Base-by-base conservation (phyloP, 768 basidiomycete species). In the Coprinopsis sp. region DNA sequence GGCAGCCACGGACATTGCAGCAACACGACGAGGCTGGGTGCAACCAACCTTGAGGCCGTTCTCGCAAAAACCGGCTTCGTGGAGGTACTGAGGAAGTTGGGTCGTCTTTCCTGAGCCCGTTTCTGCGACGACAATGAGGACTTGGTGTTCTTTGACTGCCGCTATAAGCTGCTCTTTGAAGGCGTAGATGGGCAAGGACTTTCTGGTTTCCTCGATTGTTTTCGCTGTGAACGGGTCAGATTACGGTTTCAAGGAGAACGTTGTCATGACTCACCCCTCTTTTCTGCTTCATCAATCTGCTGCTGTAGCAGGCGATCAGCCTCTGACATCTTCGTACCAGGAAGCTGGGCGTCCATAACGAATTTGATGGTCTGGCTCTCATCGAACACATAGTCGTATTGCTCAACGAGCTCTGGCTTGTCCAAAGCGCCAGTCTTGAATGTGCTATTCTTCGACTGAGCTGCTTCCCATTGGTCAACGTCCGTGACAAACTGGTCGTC, bases 31-130 rank as follows among this genome's bases (percentile, higher is more conserved):
- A 25, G 96, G 96, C 65, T 99, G 96, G 0, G 96, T 99, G 59
- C 96, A 99, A 0, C 91, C 92, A 24, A 99, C 75, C 63, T 92
- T 96, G 61, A 79, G 73, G 13, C 96, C 96, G 55, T 79, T 76
- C 7, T 81, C 78, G 3, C 91, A 94, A 67, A 88, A 99, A 6
- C 96, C 96, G 3, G 93, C 94, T 70, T 99, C 96, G 61, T 97
- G 91, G 3, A 99, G 82, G 63, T 97, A 99, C 62, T 99, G 96
- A 0, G 96, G 95, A 3, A 99, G 74, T 63, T 99, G 96, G 0
- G 96, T 99, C 1, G 96, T 99, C 69, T 99, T 99, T 28, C 96
- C 96, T 2, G 96, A 98, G 19, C 96, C 96, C 0, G 96, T 98
- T 68, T 99, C 96, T 10, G 95, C 96, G 40, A 96, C 93, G 38